Evolutionary conservation across 805 yeast species (phyloP), one percentile per base, ranked within the genome.

Genomic region (Vanderwaltozyma yarrowii): DNA sequence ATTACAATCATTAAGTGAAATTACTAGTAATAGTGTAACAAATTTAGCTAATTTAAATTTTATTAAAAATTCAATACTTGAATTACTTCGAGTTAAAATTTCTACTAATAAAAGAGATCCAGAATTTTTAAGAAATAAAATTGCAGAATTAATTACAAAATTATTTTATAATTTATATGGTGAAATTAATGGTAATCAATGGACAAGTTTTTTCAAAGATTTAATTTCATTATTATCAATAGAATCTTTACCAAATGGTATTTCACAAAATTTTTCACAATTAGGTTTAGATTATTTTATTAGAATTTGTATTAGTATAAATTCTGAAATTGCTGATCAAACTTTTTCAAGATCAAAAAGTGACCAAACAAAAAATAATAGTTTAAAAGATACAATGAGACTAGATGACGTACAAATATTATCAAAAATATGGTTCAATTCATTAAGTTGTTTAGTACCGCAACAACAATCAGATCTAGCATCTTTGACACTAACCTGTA

Each of bases 321-420:
- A 92, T 58, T 78, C 79, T 21, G 96, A 88, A 61, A 86, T 92
- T 48, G 98, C 95, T 25, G 98, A 92, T 58, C 92, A 83, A 54
- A 71, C 88, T 47, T 81, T 87, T 45, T 63, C 77, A 24, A 74
- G 94, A 50, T 74, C 80, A 10, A 75, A 75, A 46, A 73, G 73
- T 18, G 59, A 70, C 13, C 73, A 73, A 32, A 78, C 77, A 33
- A 73, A 84, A 50, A 84, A 82, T 58, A 80, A 73, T 47, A 61
- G 65, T 32, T 66, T 92, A 43, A 92, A 92, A 55, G 99, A 92
- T 60, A 67, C 74, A 19, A 80, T 92, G 47, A 73, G 99, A 59
- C 68, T 69, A 11, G 70, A 75, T 36, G 96, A 87, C 56, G 79
- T 89, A 78, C 64, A 67, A 16, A 58, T 64, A 9, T 62, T 89